phyloP scores from a whole-genome alignment of 345 rosid genomes.

The Geranium rotundifolium region DNA sequence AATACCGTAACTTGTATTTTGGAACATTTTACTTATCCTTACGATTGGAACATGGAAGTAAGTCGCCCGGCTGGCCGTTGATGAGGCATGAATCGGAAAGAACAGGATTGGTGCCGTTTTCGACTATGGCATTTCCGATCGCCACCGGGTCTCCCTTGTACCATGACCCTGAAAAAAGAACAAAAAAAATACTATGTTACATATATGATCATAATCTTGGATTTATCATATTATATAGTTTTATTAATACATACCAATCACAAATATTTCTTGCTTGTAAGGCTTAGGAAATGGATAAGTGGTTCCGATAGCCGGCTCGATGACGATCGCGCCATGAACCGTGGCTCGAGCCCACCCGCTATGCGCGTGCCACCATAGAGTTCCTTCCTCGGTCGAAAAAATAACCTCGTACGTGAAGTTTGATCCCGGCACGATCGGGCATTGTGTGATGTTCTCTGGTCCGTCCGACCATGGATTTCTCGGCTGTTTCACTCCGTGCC shows the following conservation, averaged over 20 bases:
- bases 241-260: slow-evolving; percentile 17
- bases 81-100: neutral
- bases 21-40: no score
- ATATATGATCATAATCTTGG: no score
- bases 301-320: slow-evolving; percentile 18
- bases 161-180: neutral
- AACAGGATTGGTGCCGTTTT: neutral
- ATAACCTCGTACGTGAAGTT: slow-evolving; percentile 16
- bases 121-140: neutral
- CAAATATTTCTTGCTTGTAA: slow-evolving; percentile 13
- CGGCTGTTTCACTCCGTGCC: slow-evolving; percentile 24
- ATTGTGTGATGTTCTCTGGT: slow-evolving; percentile 32
- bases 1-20: no score
- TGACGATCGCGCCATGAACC: slow-evolving; percentile 24
- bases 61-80: neutral
- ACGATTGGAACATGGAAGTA: neutral
- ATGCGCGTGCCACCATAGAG: slow-evolving; percentile 22
- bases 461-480: slow-evolving; percentile 35
- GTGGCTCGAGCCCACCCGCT: slow-evolving; percentile 27
- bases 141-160: neutral
- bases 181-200: no score
- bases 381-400: slow-evolving; percentile 4
- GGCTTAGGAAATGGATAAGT: slow-evolving; percentile 26
- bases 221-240: no score
- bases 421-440: slow-evolving; percentile 19